These are phyloP conservation scores for Tetradesmus obliquus DNA, from an alignment of 139 green algal species.

Conservation along the genomic window DNA sequence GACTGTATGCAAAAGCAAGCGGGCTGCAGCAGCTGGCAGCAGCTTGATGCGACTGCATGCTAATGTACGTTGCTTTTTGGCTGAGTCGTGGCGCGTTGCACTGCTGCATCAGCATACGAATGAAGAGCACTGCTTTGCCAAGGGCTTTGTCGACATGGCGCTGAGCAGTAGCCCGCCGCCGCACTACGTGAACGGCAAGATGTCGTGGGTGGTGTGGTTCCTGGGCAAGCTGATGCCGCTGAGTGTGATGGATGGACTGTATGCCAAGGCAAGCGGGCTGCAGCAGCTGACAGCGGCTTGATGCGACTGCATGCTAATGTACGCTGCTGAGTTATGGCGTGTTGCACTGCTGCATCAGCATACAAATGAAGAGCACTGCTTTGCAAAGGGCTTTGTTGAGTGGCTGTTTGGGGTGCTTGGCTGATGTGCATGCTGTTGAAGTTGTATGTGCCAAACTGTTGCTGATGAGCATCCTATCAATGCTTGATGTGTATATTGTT, in stretches of 20 bases:
- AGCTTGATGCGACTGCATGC: not conserved
- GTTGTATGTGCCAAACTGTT: no score
- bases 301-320: not conserved
- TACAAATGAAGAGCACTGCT: not conserved
- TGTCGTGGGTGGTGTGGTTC: slow-evolving; percentile 23
- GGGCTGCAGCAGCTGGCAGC: slow-evolving; percentile 1
- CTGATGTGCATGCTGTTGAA: not conserved
- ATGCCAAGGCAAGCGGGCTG: not conserved
- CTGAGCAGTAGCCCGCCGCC: not conserved
- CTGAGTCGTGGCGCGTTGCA: not conserved
- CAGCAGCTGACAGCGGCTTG: not conserved
- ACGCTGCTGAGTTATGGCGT: not conserved
- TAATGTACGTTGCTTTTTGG: not conserved
- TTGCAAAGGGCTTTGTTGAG: not conserved
- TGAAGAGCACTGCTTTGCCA: no score
- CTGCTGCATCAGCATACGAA: not conserved
- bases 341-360: not conserved
- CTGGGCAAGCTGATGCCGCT: slow-evolving; percentile 16
- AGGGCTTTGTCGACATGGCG: not conserved
- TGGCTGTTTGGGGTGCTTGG: not conserved
- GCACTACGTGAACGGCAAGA: slow-evolving; percentile 16
- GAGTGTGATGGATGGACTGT: slow-evolving; percentile 15
- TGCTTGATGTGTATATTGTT: no score
- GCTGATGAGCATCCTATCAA: no score
- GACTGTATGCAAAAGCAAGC: not conserved